Evolutionary conservation across 192 early-diverging fungal species (phyloP).

Genomic region (Fimicolochytrium jonesii): DNA sequence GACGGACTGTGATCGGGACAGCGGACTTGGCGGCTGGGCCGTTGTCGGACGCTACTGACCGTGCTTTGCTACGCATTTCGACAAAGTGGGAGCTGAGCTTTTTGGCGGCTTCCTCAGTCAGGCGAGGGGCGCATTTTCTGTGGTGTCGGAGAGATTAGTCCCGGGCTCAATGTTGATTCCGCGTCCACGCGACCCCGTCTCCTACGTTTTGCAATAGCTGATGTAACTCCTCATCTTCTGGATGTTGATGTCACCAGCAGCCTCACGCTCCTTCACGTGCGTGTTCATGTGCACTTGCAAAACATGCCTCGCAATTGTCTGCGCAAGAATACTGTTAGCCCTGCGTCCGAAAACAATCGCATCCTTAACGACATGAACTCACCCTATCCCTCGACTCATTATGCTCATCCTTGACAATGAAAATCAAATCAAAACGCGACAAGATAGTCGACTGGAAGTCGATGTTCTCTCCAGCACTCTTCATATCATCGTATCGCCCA

Average conservation of each 20-base stretch:
- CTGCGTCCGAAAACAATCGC: neutral
- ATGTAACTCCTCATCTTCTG: conserved; percentile 96
- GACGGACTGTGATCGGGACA: conserved; percentile 95
- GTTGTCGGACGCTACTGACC: conserved; percentile 68
- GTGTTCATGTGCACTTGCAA: conserved; percentile 85
- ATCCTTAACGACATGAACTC: neutral
- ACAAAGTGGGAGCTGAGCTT: conserved; percentile 95
- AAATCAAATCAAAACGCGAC: conserved; percentile 99
- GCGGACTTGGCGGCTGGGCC: conserved; percentile 45
- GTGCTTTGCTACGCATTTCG: conserved; percentile 78
- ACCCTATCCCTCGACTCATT: conserved; percentile 85
- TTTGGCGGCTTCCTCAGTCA: conserved; percentile 82
- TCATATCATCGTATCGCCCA: conserved; percentile 97
- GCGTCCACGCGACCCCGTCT: too few relatives aligned
- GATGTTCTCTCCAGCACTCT: conserved; percentile 98
- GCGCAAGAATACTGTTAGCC: conserved; percentile 1
- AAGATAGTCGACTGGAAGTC: conserved; percentile 99
- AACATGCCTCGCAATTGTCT: conserved; percentile 95
- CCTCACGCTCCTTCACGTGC: conserved; percentile 35
- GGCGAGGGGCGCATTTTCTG: conserved; percentile 90
- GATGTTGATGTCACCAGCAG: conserved; percentile 65
- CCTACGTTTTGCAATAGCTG: conserved; percentile 84
- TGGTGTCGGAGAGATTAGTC: too few relatives aligned
- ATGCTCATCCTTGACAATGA: conserved; percentile 97
- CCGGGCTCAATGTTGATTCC: too few relatives aligned